Evolutionary conservation across 192 early-diverging fungal species (phyloP).

Genomic region (Geranomyces variabilis): DNA sequence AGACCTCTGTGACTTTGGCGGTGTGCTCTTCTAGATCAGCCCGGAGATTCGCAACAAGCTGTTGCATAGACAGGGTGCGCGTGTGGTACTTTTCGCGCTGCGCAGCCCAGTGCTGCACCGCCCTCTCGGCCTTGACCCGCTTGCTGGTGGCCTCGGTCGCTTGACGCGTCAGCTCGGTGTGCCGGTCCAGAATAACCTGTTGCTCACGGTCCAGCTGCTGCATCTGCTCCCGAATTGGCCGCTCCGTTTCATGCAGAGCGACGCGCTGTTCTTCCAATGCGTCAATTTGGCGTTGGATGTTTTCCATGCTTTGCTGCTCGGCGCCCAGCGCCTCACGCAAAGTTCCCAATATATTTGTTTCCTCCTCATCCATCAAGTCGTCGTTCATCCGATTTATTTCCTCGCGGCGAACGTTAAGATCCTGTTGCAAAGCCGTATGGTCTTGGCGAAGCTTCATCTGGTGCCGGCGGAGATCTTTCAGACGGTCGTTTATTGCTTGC

Average conservation of each 20-base stretch:
- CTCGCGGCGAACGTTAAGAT: background rate
- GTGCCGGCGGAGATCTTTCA: too few relatives aligned
- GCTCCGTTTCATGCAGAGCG: background rate
- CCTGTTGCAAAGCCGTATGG: background rate
- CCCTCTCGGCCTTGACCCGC: background rate
- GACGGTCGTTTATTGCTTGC: too few relatives aligned
- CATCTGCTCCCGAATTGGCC: background rate
- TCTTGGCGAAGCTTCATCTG: too few relatives aligned
- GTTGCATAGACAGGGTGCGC: too few relatives aligned
- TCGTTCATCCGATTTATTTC: slow-evolving; percentile 34
- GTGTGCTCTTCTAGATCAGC: too few relatives aligned
- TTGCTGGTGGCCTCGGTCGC: background rate
- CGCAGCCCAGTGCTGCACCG: background rate
- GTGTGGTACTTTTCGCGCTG: slow-evolving; percentile 4
- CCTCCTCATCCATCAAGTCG: slow-evolving; percentile 21
- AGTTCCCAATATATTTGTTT: slow-evolving; percentile 7
- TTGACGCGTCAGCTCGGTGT: background rate
- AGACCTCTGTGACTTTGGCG: too few relatives aligned
- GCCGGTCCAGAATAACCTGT: background rate
- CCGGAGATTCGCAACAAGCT: too few relatives aligned
- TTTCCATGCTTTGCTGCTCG: background rate
- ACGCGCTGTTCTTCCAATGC: background rate
- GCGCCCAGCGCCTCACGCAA: slow-evolving; percentile 18
- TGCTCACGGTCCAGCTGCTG: slow-evolving; percentile 11
- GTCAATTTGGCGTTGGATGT: background rate